phyloP scores from a whole-genome alignment of 2,329 filamentous ascomycete species.

The Rhexocercosporidium sp. region DNA sequence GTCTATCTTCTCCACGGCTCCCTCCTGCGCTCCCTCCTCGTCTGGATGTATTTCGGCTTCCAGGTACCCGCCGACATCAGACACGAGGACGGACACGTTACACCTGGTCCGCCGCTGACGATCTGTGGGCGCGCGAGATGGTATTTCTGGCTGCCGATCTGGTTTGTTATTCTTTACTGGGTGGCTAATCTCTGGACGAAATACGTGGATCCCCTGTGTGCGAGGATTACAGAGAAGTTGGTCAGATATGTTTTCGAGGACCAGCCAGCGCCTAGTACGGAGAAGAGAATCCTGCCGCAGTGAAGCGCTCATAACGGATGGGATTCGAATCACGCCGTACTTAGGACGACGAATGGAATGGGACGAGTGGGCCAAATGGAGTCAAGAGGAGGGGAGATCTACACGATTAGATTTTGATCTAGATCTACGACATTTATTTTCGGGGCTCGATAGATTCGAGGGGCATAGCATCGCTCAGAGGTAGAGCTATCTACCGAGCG shows the following conservation, averaged over 20 bases:
- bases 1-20: constrained; percentile 69
- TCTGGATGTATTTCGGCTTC: constrained; percentile 63
- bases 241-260: constrained; percentile 39
- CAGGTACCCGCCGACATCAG: constrained; percentile 40
- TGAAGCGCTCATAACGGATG: constrained; percentile 17
- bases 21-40: constrained; percentile 62
- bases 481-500: neutral
- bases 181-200: constrained; percentile 56
- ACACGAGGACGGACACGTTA: constrained; percentile 43
- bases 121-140: constrained; percentile 45
- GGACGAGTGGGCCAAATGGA: neutral
- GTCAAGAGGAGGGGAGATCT: neutral
- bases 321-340: neutral
- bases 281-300: constrained; percentile 32
- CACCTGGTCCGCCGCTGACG: constrained; percentile 43
- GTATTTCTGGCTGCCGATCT: constrained; percentile 50
- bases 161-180: constrained; percentile 53
- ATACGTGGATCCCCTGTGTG: constrained; percentile 59
- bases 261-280: constrained; percentile 14
- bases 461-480: neutral
- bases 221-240: constrained; percentile 48
- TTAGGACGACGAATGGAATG: neutral
- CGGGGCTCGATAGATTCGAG: constrained; percentile 6
- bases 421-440: neutral
- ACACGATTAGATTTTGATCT: neutral